phyloP scores from a whole-genome alignment of 1,139 yeast species.

The Saccharomyces hybrid region DNA sequence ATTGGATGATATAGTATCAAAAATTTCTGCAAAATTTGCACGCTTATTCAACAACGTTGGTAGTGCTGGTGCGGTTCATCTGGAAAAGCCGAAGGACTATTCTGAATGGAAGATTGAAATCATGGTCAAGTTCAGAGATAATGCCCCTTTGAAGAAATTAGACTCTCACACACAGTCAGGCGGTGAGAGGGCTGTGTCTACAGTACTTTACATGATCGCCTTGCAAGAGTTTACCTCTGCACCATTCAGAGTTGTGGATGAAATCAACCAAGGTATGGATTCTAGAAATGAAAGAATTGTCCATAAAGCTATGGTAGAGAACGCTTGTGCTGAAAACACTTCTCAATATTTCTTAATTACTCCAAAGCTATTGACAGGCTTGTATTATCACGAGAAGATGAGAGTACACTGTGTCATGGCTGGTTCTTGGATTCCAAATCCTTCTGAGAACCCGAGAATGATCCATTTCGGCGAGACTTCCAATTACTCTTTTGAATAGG shows the following conservation, averaged over 20 bases:
- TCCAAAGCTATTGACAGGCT: slow-evolving; percentile 77
- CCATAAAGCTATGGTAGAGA: slow-evolving; percentile 77
- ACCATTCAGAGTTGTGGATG: slow-evolving; percentile 94
- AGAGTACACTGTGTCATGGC: slow-evolving; percentile 84
- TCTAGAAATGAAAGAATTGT: slow-evolving; percentile 84
- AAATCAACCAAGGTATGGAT: slow-evolving; percentile 98
- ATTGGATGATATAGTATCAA: slow-evolving; percentile 42
- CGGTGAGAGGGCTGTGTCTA: slow-evolving; percentile 94
- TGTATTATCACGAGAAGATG: slow-evolving; percentile 77
- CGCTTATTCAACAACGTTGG: slow-evolving; percentile 67
- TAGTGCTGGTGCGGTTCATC: slow-evolving; percentile 71
- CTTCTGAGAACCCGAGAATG: slow-evolving; percentile 26
- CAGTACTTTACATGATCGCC: slow-evolving; percentile 84
- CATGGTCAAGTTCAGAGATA: slow-evolving; percentile 79
- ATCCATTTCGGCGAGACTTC: slow-evolving; percentile 34
- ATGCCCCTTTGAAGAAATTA: slow-evolving; percentile 57
- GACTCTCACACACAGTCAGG: slow-evolving; percentile 92
- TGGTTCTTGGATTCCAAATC: slow-evolving; percentile 40
- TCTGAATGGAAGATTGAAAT: slow-evolving; percentile 81
- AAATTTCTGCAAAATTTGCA: slow-evolving; percentile 57
- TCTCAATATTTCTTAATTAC: slow-evolving; percentile 87
- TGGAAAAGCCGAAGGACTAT: slow-evolving; percentile 48
- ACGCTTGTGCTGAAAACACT: slow-evolving; percentile 58
- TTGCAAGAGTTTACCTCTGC: slow-evolving; percentile 85
- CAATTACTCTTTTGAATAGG: slow-evolving; percentile 21